Evolutionary conservation across 179 eudicot genomes (phyloP).

Genomic region (Corrigiola litoralis): DNA sequence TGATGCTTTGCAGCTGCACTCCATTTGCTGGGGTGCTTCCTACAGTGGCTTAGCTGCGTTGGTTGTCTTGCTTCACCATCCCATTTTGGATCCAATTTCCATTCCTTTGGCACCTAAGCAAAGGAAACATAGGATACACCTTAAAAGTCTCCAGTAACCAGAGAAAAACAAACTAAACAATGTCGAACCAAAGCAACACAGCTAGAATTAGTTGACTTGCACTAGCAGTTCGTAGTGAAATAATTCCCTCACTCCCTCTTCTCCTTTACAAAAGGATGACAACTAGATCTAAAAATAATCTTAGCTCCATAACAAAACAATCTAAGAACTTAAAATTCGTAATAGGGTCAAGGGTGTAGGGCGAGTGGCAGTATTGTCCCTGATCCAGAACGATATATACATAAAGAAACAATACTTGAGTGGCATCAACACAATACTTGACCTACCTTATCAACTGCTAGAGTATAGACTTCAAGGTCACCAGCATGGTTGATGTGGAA

Average conservation of each 20-base stretch:
- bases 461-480: conserved; percentile 91
- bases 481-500: conserved; percentile 72
- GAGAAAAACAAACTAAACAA: no score
- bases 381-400: neutral
- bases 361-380: neutral
- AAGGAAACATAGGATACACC: no score
- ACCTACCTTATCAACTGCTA: conserved; percentile 95
- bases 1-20: conserved; percentile 57
- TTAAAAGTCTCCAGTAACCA: no score
- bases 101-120: conserved; percentile 88
- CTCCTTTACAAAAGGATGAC: no score
- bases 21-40: conserved; percentile 86
- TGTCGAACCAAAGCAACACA: no score
- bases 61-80: conserved; percentile 61
- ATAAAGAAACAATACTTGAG: neutral
- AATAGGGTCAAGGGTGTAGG: neutral
- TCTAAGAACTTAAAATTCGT: no score
- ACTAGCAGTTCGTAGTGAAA: no score
- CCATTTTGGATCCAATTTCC: conserved; percentile 94
- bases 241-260: no score
- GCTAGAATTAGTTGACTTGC: no score
- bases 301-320: no score
- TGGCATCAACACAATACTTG: neutral
- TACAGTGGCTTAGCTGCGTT: conserved; percentile 43
- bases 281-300: no score